Evolutionary conservation across 495 filamentous ascomycete genomes (phyloP).

Genomic region (Annulohypoxylon bovei): DNA sequence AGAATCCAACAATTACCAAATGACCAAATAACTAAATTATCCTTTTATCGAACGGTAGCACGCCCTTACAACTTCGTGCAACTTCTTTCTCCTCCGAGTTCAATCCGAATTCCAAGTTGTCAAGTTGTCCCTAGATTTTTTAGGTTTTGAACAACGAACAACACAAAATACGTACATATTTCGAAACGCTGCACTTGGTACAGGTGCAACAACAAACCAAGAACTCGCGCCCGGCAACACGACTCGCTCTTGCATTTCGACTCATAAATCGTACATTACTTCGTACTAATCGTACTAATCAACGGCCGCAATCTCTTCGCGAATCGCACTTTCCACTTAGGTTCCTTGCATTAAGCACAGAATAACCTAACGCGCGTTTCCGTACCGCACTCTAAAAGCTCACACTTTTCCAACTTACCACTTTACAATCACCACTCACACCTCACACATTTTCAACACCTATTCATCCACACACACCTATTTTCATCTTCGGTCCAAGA

Average conservation of each 20-base stretch:
- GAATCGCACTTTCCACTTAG: background rate
- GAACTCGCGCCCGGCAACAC: constrained; percentile 16
- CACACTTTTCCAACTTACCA: constrained; percentile 4
- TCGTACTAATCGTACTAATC: background rate
- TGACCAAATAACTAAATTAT: background rate
- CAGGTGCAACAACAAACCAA: constrained; percentile 20
- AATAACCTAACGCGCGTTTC: constrained; percentile 38
- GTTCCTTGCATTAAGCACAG: constrained; percentile 36
- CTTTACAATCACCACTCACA: background rate
- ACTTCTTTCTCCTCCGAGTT: constrained; percentile 8
- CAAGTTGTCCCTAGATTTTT: constrained; percentile 1
- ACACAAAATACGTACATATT: constrained; percentile 1
- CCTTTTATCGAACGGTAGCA: constrained; percentile 22
- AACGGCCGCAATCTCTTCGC: background rate
- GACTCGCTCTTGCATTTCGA: background rate
- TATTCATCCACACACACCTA: constrained; percentile 18
- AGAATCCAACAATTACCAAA: constrained; percentile 16
- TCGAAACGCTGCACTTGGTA: constrained; percentile 10
- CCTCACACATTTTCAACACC: constrained; percentile 8
- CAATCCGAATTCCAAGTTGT: too few species aligned
- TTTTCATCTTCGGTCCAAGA: constrained; percentile 28
- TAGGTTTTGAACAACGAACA: background rate
- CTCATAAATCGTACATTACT: background rate
- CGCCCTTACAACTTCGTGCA: constrained; percentile 14
- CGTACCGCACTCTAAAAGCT: constrained; percentile 27